Conservation (phyloP, 148 eudicot genomes). For the Cornus suecica region DNA sequence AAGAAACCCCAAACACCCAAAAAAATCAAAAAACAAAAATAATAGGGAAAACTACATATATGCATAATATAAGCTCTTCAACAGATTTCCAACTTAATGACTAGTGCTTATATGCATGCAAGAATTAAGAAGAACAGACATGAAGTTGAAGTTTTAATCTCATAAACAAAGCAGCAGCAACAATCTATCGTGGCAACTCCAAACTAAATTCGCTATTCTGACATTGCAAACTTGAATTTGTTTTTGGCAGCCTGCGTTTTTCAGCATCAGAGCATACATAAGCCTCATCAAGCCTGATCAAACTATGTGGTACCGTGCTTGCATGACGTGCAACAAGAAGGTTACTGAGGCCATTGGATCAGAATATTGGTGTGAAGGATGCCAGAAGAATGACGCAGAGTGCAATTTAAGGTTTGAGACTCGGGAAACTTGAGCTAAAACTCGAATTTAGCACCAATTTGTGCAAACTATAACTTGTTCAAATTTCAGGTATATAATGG, state of each 20-base stretch:
- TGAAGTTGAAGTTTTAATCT: no score
- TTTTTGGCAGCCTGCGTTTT: constrained; percentile 75
- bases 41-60: no score
- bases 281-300: constrained; percentile 87
- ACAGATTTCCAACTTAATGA: no score
- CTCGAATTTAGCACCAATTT: neutral
- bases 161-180: neutral
- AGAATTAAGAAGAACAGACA: no score
- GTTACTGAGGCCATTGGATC: constrained; percentile 87
- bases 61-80: no score
- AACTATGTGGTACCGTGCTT: constrained; percentile 92
- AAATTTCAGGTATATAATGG: constrained; percentile 67
- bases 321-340: constrained; percentile 93
- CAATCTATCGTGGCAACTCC: neutral
- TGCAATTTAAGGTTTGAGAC: constrained; percentile 71
- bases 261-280: constrained; percentile 65
- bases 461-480: neutral
- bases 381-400: constrained; percentile 79
- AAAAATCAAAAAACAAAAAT: no score
- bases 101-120: no score
- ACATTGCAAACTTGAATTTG: constrained; percentile 7
- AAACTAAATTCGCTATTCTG: constrained; percentile 7
- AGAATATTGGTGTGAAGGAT: constrained; percentile 96
- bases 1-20: no score
- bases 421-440: neutral